Percentiles rank a stretch among this genome's conserved stretches.
phyloP scores from a whole-genome alignment of 2,329 filamentous ascomycete species.

The Beauveria sp. region DNA sequence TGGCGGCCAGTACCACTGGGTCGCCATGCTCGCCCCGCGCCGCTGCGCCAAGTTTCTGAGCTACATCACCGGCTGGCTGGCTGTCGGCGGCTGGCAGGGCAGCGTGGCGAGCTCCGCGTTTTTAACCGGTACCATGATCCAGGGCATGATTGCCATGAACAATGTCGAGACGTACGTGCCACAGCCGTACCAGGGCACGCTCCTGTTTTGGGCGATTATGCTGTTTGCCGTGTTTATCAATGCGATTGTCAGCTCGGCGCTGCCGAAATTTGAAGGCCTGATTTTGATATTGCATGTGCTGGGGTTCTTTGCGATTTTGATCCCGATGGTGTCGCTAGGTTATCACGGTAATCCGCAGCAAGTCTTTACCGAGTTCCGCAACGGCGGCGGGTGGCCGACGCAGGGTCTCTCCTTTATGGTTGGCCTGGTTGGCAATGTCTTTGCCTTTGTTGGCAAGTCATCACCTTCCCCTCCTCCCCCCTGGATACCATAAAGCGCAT shows the following conservation, averaged over 20 bases:
- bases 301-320: slow-evolving; percentile 26
- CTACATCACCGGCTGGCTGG: slow-evolving; percentile 21
- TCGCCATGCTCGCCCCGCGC: slow-evolving; percentile 37
- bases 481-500: neutral
- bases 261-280: slow-evolving; percentile 43
- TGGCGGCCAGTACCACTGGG: slow-evolving; percentile 51
- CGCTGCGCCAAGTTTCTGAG: slow-evolving; percentile 34
- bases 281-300: slow-evolving; percentile 41
- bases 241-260: slow-evolving; percentile 33
- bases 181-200: slow-evolving; percentile 6
- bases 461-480: no score
- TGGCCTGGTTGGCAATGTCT: slow-evolving; percentile 34
- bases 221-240: slow-evolving; percentile 19
- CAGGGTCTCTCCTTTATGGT: slow-evolving; percentile 28
- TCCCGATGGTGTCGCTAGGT: slow-evolving; percentile 24
- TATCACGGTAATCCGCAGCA: slow-evolving; percentile 23
- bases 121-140: slow-evolving; percentile 20
- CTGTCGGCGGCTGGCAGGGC: slow-evolving; percentile 21
- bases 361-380: slow-evolving; percentile 38
- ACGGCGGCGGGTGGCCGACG: slow-evolving; percentile 35
- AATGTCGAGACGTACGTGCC: neutral
- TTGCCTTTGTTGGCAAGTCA: slow-evolving; percentile 22
- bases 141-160: slow-evolving; percentile 14
- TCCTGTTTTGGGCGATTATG: slow-evolving; percentile 11
- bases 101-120: slow-evolving; percentile 17